phyloP scores from a whole-genome alignment of 2,329 filamentous ascomycete species.

The Alternaria ethzedia region DNA sequence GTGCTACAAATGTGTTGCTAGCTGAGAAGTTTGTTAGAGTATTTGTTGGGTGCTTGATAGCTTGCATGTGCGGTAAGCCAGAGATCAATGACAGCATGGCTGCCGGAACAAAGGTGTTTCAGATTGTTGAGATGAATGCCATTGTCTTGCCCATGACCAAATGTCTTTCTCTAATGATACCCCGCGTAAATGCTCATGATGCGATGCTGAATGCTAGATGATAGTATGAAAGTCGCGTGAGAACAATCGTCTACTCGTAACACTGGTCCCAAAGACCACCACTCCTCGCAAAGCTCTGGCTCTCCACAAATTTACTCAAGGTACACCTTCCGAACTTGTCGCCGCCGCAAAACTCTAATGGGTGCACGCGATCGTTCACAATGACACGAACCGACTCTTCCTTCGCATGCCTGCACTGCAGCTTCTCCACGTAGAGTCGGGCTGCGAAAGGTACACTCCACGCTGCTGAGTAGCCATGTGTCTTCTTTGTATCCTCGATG shows the following conservation, averaged over 20 bases:
- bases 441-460: conserved; percentile 85
- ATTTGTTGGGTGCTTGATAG: conserved; percentile 7
- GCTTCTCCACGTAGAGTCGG: conserved; percentile 86
- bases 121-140: not conserved
- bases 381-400: conserved; percentile 80
- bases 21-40: not conserved
- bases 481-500: conserved; percentile 58
- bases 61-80: not conserved
- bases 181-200: not conserved
- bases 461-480: conserved; percentile 73
- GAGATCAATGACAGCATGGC: not conserved
- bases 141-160: not conserved
- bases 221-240: not conserved
- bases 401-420: conserved; percentile 66
- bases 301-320: conserved; percentile 73
- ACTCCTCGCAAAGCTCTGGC: conserved; percentile 72
- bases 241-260: conserved; percentile 19
- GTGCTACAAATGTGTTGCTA: not conserved
- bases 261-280: conserved; percentile 79
- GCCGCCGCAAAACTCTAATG: conserved; percentile 71
- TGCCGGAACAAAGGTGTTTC: not conserved
- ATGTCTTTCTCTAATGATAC: not conserved
- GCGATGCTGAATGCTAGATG: not conserved
- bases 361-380: conserved; percentile 82
- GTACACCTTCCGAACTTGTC: conserved; percentile 75